Conservation (phyloP, 208 protist species). For the Trypanosoma theileri region DNA sequence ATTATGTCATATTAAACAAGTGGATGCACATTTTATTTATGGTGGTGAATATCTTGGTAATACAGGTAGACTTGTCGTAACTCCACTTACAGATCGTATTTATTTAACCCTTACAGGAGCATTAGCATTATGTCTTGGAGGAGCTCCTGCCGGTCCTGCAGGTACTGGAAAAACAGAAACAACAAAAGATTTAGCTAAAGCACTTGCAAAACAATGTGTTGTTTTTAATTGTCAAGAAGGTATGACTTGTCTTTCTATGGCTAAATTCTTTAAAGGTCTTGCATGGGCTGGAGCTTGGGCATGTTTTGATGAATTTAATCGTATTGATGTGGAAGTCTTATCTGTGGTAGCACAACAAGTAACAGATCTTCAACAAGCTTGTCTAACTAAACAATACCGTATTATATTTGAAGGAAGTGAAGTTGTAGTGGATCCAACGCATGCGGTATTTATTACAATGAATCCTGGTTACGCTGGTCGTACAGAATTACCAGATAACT, state of each 20-base stretch:
- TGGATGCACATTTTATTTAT: constrained; percentile 94
- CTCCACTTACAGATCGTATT: constrained; percentile 96
- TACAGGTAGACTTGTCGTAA: constrained; percentile 96
- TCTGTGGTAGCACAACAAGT: constrained; percentile 97
- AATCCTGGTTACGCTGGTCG: constrained; percentile 99
- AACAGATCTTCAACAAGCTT: constrained; percentile 95
- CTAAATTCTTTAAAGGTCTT: constrained; percentile 97
- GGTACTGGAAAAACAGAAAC: constrained; percentile 96
- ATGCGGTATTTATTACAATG: constrained; percentile 98
- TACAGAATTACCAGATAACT: constrained; percentile 98
- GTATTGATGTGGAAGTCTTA: constrained; percentile 97
- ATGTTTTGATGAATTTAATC: constrained; percentile 99
- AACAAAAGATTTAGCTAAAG: constrained; percentile 98
- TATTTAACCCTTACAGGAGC: constrained; percentile 97
- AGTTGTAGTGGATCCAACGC: constrained; percentile 93
- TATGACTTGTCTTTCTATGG: constrained; percentile 96
- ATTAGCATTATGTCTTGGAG: constrained; percentile 92
- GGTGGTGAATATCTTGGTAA: constrained; percentile 98
- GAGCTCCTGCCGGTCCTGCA: constrained; percentile 91
- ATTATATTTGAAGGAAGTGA: constrained; percentile 94
- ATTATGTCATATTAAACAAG: constrained; percentile 91
- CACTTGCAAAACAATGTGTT: constrained; percentile 97
- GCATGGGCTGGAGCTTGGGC: constrained; percentile 97
- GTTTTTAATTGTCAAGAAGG: constrained; percentile 98
- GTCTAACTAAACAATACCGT: constrained; percentile 89